Evolutionary conservation across 495 filamentous ascomycete genomes (phyloP).

Genomic region (Lasiosphaeria miniovina): DNA sequence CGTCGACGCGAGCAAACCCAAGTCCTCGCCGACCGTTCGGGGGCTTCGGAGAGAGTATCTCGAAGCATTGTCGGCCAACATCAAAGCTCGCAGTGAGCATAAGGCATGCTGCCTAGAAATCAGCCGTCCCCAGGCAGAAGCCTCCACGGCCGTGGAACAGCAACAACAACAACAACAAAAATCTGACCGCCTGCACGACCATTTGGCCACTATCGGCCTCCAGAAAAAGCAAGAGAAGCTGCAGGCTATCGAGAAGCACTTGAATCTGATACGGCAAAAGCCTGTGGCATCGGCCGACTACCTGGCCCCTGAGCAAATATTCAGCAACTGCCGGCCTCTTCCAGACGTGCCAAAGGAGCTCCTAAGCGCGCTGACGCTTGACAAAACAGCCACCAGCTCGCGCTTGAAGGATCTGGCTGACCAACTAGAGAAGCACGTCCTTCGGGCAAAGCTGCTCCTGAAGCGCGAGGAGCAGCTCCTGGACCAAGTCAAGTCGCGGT

Average conservation of each 20-base stretch:
- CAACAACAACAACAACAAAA: neutral
- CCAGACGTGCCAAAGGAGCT: slow-evolving; percentile 50
- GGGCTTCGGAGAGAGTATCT: slow-evolving; percentile 52
- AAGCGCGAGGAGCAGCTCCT: slow-evolving; percentile 61
- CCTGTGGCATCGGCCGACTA: slow-evolving; percentile 50
- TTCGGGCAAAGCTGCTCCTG: slow-evolving; percentile 60
- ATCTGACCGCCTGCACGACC: slow-evolving; percentile 41
- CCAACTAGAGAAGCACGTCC: slow-evolving; percentile 62
- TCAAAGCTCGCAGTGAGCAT: slow-evolving; percentile 51
- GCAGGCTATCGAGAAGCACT: slow-evolving; percentile 42
- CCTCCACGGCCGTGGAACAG: neutral
- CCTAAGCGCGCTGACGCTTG: slow-evolving; percentile 37
- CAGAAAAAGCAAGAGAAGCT: slow-evolving; percentile 55
- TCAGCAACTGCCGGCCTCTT: slow-evolving; percentile 39
- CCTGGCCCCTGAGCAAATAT: slow-evolving; percentile 44
- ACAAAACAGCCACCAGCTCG: slow-evolving; percentile 28
- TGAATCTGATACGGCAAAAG: slow-evolving; percentile 50
- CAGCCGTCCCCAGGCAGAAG: slow-evolving; percentile 13
- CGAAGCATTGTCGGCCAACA: slow-evolving; percentile 56
- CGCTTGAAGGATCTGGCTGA: slow-evolving; percentile 51
- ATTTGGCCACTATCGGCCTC: slow-evolving; percentile 47
- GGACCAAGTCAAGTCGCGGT: slow-evolving; percentile 50
- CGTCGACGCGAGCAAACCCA: slow-evolving; percentile 23
- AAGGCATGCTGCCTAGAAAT: slow-evolving; percentile 28
- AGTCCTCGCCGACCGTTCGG: slow-evolving; percentile 20